phyloP scores from a whole-genome alignment of 805 yeast species.

The Candida ponderosae region DNA sequence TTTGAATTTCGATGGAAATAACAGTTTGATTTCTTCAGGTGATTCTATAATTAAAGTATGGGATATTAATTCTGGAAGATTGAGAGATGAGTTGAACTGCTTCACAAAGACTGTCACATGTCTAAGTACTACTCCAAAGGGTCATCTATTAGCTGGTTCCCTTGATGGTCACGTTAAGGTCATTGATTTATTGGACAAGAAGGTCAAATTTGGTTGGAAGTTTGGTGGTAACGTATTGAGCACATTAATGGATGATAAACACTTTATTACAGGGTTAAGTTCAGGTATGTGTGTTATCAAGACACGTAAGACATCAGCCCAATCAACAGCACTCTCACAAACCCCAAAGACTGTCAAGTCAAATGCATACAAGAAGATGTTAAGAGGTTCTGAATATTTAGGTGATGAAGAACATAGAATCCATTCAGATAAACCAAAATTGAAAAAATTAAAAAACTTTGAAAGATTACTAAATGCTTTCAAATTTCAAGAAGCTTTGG shows the following conservation, averaged over 20 bases:
- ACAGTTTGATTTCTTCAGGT: constrained; percentile 66
- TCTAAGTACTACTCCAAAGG: constrained; percentile 44
- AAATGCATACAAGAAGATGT: constrained; percentile 68
- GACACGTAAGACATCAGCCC: constrained; percentile 74
- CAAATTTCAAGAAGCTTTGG: constrained; percentile 90
- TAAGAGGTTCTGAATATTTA: constrained; percentile 83
- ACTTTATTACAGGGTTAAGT: constrained; percentile 85
- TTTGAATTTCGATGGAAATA: constrained; percentile 65
- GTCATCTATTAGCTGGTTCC: constrained; percentile 80
- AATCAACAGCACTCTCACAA: constrained; percentile 38
- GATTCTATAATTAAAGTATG: constrained; percentile 82
- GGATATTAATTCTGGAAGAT: constrained; percentile 80
- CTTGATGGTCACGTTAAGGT: constrained; percentile 96
- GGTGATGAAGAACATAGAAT: constrained; percentile 82
- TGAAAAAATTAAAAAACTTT: constrained; percentile 68
- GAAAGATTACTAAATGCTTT: constrained; percentile 82
- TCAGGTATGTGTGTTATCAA: constrained; percentile 85
- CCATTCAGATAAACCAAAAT: constrained; percentile 47
- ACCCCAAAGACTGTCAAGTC: constrained; percentile 44
- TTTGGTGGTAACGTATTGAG: constrained; percentile 89
- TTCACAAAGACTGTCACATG: constrained; percentile 93
- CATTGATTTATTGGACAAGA: constrained; percentile 75
- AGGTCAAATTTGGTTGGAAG: constrained; percentile 95
- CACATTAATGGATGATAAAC: constrained; percentile 79
- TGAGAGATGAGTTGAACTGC: constrained; percentile 64